Evolutionary conservation across 257 asterid genomes (phyloP).

Genomic region (Gentiana dahurica): DNA sequence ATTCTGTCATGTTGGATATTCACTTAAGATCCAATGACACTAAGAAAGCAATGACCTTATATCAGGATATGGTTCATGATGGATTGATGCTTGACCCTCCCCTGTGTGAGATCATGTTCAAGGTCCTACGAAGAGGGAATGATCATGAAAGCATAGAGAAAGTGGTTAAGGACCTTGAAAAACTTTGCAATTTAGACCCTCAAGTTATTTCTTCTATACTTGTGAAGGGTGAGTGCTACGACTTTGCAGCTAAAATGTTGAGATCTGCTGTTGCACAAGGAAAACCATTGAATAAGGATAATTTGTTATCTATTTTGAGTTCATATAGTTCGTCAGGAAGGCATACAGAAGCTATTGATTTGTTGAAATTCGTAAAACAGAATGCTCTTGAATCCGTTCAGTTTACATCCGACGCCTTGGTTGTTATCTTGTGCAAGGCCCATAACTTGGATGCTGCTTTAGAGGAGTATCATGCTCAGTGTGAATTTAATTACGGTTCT

Average conservation of each 20-base stretch:
- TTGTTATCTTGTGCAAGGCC: constrained; percentile 78
- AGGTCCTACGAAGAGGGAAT: constrained; percentile 43
- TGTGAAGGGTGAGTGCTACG: constrained; percentile 65
- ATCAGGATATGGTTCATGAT: constrained; percentile 55
- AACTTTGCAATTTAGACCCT: constrained; percentile 43
- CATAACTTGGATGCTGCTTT: constrained; percentile 65
- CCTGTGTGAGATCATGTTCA: constrained; percentile 51
- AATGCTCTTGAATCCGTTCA: constrained; percentile 41
- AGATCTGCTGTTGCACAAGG: constrained; percentile 52
- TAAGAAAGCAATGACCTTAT: constrained; percentile 49
- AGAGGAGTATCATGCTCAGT: constrained; percentile 47
- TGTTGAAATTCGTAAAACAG: constrained; percentile 55
- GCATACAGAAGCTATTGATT: constrained; percentile 60
- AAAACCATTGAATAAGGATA: constrained; percentile 37
- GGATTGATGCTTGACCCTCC: constrained; percentile 61
- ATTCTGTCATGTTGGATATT: constrained; percentile 73
- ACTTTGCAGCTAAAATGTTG: constrained; percentile 61
- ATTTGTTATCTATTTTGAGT: constrained; percentile 56
- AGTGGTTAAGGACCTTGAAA: constrained; percentile 63
- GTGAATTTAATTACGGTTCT: constrained; percentile 18
- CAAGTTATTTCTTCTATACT: constrained; percentile 61
- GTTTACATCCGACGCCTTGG: constrained; percentile 56
- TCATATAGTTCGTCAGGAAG: constrained; percentile 81
- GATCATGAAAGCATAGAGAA: constrained; percentile 33
- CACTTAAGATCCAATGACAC: constrained; percentile 56